Conservation (phyloP, 2,329 filamentous ascomycete genomes). For the Alternaria novae-zelandiae region DNA sequence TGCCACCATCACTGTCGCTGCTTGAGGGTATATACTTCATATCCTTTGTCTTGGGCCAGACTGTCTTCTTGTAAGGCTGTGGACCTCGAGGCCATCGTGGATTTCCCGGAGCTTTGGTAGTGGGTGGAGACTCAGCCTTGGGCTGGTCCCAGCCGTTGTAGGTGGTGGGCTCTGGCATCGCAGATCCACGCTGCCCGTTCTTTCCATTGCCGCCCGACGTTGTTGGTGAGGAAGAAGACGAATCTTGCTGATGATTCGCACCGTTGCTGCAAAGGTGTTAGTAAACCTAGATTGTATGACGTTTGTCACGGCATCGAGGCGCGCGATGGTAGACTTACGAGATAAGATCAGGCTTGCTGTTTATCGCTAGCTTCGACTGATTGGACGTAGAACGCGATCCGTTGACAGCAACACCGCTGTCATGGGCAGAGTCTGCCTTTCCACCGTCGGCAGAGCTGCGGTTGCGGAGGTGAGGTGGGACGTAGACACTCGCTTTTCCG, state of each 20-base stretch:
- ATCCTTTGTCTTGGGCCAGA: slow-evolving; percentile 39
- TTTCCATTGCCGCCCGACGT: slow-evolving; percentile 3
- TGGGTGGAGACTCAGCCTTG: not conserved
- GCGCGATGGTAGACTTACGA: slow-evolving; percentile 14
- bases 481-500: slow-evolving; percentile 13
- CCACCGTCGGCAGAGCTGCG: not conserved
- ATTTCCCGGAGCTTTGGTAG: slow-evolving; percentile 15
- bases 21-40: slow-evolving; percentile 27
- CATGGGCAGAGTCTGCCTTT: slow-evolving; percentile 9
- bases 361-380: slow-evolving; percentile 6
- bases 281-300: not conserved
- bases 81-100: slow-evolving; percentile 16
- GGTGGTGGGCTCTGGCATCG: slow-evolving; percentile 21
- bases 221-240: slow-evolving; percentile 2
- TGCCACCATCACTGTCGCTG: slow-evolving; percentile 32
- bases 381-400: slow-evolving; percentile 6
- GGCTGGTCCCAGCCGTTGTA: slow-evolving; percentile 17
- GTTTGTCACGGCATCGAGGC: not conserved
- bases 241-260: not conserved
- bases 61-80: slow-evolving; percentile 11
- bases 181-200: not conserved
- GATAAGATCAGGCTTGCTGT: not conserved
- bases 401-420: not conserved
- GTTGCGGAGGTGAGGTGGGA: slow-evolving; percentile 37
- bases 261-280: slow-evolving; percentile 3